Conservation (phyloP, 768 basidiomycete genomes). For the Scleroderma bovista region DNA sequence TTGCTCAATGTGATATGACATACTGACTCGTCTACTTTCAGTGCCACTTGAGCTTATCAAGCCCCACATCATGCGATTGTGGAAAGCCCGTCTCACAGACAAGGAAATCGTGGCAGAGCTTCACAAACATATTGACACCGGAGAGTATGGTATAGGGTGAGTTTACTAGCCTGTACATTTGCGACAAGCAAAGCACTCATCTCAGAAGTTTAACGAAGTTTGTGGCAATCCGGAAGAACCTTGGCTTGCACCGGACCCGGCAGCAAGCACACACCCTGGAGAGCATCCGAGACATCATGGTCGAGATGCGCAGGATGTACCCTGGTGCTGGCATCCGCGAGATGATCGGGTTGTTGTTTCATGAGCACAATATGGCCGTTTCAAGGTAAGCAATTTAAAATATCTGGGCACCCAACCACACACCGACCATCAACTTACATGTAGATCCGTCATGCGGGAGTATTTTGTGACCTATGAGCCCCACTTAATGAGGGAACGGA, state of each 20-base stretch:
- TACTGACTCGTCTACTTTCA: no score
- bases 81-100: constrained; percentile 23
- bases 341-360: no score
- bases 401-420: background rate
- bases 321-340: constrained; percentile 24
- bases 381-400: constrained; percentile 6
- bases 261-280: no score
- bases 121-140: constrained; percentile 17
- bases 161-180: constrained; percentile 2
- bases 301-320: constrained; percentile 12
- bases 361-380: no score
- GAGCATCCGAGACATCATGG: constrained; percentile 15
- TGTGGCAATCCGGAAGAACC: no score
- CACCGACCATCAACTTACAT: no score
- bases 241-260: no score
- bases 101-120: constrained; percentile 20
- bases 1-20: no score
- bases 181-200: background rate
- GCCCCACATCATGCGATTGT: constrained; percentile 9
- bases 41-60: constrained; percentile 6
- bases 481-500: constrained; percentile 15
- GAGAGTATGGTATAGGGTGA: constrained; percentile 19
- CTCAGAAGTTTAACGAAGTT: no score
- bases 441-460: background rate
- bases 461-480: constrained; percentile 9